Evolutionary conservation across 1,284 basidiomycete species (phyloP), one percentile per base, ranked within the genome.

Genomic region (Chalciporus sp.): DNA sequence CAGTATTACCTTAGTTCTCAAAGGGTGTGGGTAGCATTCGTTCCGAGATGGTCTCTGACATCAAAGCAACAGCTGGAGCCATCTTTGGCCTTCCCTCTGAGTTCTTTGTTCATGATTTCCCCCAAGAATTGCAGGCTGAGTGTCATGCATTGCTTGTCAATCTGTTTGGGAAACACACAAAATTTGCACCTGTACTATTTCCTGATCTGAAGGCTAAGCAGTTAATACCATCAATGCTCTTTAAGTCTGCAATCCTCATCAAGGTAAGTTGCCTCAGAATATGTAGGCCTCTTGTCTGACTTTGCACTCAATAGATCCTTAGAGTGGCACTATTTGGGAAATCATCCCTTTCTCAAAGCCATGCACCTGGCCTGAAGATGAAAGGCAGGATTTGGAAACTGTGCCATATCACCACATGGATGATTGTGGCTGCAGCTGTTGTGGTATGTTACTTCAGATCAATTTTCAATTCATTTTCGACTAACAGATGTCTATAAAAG

Each of bases 361-460:
- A 42, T 11, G 31, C 27, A 16, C 46, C 46, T 11, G 40, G 19
- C 23, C 42, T 41, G 16, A 53, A 39, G 40, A 47, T 3, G 2
- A 53, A 53, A 23, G 52, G 27, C 3, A 42, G 43, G 26, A 47
- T 52, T 14, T 52, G 45, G 51, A 31, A 52, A 14, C 40, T 52
- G 10, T 3, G 17, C 6, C n/a, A 19, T 14, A 28, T 12, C 23
- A 37, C 39, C 10, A 33, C 45, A 11, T 37, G 51, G 5, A 52
- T 52, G 51, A 42, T 47, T 42, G 45, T 44, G 27, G 51, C 51
- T 16, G 45, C 51, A 17, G 51, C 51, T 28, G 26, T 52, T 1
- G 19, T 47, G 0, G 9, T 52, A 31, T 12, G 50, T 52, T 28
- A 28, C 9, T 28, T 28, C 9, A 9, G 9, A 28, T 9, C 9